These are phyloP conservation scores for Xylaria sp. DNA, from an alignment of 2,329 filamentous ascomycete genomes.

Conservation along the genomic window DNA sequence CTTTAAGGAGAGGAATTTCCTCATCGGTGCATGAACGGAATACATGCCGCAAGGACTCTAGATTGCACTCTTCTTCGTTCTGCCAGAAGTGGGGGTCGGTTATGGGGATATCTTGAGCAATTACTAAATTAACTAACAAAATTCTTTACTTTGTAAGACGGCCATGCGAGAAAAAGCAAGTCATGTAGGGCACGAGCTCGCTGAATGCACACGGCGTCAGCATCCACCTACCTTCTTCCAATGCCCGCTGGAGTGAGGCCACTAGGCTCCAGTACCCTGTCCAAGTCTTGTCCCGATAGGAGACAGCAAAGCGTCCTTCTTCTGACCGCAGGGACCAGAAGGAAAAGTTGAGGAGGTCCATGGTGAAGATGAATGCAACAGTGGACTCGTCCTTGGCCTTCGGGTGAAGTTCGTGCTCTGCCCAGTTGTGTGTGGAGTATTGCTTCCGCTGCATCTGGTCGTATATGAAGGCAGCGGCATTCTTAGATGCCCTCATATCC, in stretches of 20 bases:
- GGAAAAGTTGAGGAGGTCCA: slow-evolving; percentile 96
- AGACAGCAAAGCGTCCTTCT: slow-evolving; percentile 81
- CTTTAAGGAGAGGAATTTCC: slow-evolving; percentile 83
- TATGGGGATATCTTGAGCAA: slow-evolving; percentile 78
- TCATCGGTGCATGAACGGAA: slow-evolving; percentile 90
- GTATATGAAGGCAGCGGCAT: slow-evolving; percentile 82
- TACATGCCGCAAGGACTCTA: slow-evolving; percentile 77
- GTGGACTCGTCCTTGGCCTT: slow-evolving; percentile 82
- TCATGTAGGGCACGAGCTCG: slow-evolving; percentile 4
- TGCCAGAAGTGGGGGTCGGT: slow-evolving; percentile 90
- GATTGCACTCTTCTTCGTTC: slow-evolving; percentile 77
- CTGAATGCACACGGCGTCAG: slow-evolving; percentile 5
- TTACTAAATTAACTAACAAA: slow-evolving; percentile 40
- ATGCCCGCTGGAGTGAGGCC: slow-evolving; percentile 83
- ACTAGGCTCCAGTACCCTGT: slow-evolving; percentile 97
- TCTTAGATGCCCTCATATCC: slow-evolving; percentile 83
- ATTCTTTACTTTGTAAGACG: slow-evolving; percentile 29
- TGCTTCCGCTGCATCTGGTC: slow-evolving; percentile 82
- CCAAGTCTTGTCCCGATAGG: slow-evolving; percentile 84
- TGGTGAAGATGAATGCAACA: slow-evolving; percentile 93
- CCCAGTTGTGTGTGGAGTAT: slow-evolving; percentile 89
- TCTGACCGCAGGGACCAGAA: slow-evolving; percentile 86
- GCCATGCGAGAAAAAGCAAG: slow-evolving; percentile 45
- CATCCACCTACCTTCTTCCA: slow-evolving; percentile 78
- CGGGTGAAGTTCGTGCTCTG: slow-evolving; percentile 89